Conservation (phyloP, 768 basidiomycete genomes). For the Mycena leptocephala region DNA sequence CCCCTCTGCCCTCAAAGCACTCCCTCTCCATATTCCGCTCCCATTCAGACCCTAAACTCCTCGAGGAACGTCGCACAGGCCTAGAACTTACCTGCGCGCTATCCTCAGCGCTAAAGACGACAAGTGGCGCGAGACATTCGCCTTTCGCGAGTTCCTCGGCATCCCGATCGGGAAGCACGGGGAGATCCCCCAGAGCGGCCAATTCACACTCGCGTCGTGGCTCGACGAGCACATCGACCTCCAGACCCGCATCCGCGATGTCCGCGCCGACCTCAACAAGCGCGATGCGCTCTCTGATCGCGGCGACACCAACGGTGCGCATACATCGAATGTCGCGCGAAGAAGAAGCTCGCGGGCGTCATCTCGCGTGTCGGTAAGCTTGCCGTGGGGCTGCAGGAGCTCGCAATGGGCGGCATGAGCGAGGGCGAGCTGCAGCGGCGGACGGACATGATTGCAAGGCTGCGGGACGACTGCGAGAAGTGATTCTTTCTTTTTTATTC, state of each 20-base stretch:
- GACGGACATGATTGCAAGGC: constrained; percentile 89
- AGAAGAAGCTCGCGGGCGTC: constrained; percentile 85
- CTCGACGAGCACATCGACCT: constrained; percentile 90
- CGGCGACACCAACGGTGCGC: constrained; percentile 82
- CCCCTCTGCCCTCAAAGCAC: constrained; percentile 89
- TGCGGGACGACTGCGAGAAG: constrained; percentile 94
- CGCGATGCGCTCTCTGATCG: constrained; percentile 88
- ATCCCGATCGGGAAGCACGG: constrained; percentile 78
- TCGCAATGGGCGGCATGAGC: constrained; percentile 82
- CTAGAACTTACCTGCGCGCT: constrained; percentile 91
- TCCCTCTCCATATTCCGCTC: constrained; percentile 77
- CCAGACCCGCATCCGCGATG: constrained; percentile 82
- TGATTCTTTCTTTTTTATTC: neutral
- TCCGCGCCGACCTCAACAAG: constrained; percentile 90
- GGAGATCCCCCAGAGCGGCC: constrained; percentile 45
- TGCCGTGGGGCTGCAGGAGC: constrained; percentile 76
- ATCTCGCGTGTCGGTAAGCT: constrained; percentile 83
- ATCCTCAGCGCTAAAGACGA: constrained; percentile 89
- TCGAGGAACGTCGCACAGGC: constrained; percentile 84
- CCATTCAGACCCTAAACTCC: constrained; percentile 70
- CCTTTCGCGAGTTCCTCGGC: constrained; percentile 91
- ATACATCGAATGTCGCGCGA: constrained; percentile 89
- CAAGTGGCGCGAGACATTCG: constrained; percentile 84
- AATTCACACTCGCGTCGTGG: constrained; percentile 88
- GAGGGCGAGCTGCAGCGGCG: constrained; percentile 94